Evolutionary conservation across 2,329 filamentous ascomycete species (phyloP).

Genomic region (Monilinia fructigena): DNA sequence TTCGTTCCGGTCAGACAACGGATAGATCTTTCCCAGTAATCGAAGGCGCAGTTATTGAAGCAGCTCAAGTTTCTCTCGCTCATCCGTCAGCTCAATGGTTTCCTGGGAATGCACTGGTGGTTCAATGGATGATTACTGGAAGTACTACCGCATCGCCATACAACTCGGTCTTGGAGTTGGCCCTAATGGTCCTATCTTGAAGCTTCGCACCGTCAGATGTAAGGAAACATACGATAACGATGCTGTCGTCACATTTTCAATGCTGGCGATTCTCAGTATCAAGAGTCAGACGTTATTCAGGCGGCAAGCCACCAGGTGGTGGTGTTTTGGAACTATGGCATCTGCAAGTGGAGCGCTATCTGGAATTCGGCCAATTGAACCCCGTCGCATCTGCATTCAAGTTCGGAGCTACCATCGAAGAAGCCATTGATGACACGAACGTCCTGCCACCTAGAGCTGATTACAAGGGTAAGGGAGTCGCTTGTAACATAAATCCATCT

Average conservation of each 20-base stretch:
- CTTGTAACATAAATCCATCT: neutral
- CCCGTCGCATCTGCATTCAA: neutral
- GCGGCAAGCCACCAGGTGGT: constrained; percentile 20
- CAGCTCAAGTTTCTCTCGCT: neutral
- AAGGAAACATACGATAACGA: neutral
- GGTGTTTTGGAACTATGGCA: neutral
- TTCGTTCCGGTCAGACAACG: constrained; percentile 1
- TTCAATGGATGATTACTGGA: constrained; percentile 20
- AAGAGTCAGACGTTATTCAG: constrained; percentile 9
- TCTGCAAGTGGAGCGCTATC: neutral
- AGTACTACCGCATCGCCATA: constrained; percentile 10
- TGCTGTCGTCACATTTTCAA: constrained; percentile 14
- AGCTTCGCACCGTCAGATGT: constrained; percentile 17
- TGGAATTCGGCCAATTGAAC: constrained; percentile 6
- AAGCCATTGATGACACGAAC: neutral
- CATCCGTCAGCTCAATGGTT: constrained; percentile 9
- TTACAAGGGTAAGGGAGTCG: neutral
- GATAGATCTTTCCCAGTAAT: constrained; percentile 10
- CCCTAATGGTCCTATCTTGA: constrained; percentile 16
- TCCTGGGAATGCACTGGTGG: constrained; percentile 16
- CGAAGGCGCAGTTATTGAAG: constrained; percentile 13
- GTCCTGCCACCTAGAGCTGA: neutral
- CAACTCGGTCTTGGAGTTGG: neutral
- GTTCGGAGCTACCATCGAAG: constrained; percentile 12
- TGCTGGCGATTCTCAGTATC: neutral